Percentiles rank a stretch among this genome's conserved stretches.
These are phyloP conservation scores for Rosa multiflora DNA, from an alignment of 306 rosid species.

Conservation along the genomic window DNA sequence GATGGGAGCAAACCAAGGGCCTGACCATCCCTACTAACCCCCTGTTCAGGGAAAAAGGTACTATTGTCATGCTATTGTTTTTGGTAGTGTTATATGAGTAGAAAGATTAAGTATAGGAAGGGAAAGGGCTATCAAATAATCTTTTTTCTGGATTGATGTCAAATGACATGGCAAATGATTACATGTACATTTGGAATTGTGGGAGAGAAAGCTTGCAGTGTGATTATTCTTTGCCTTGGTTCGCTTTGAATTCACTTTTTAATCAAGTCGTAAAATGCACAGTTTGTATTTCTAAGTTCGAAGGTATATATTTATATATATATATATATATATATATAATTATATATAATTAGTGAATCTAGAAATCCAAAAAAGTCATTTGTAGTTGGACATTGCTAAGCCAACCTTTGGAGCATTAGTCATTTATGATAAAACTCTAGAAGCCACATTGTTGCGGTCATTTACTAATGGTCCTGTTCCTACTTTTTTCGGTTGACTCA, in stretches of 20 bases:
- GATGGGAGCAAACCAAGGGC: too few relatives aligned
- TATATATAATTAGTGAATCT: not conserved
- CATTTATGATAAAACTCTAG: too few relatives aligned
- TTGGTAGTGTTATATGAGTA: not conserved
- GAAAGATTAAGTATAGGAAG: not conserved
- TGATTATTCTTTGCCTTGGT: not conserved
- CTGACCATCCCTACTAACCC: not conserved
- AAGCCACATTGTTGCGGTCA: too few relatives aligned
- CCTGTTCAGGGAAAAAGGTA: not conserved
- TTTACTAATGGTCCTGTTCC: too few relatives aligned
- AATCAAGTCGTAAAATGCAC: not conserved
- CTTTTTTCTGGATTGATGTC: not conserved
- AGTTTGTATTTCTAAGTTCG: not conserved
- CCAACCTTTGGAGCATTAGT: too few relatives aligned
- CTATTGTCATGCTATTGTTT: not conserved
- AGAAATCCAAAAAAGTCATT: not conserved
- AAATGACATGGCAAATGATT: conserved; percentile 2
- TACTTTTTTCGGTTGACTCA: too few relatives aligned
- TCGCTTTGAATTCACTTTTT: not conserved
- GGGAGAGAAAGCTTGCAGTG: not conserved
- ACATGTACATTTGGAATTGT: not conserved
- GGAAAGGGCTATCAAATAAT: not conserved
- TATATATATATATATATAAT: too few relatives aligned
- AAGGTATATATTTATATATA: not conserved
- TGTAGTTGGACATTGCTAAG: too few relatives aligned